Base-by-base conservation (phyloP, 345 rosid species). In the Toxicodendron radicans region DNA sequence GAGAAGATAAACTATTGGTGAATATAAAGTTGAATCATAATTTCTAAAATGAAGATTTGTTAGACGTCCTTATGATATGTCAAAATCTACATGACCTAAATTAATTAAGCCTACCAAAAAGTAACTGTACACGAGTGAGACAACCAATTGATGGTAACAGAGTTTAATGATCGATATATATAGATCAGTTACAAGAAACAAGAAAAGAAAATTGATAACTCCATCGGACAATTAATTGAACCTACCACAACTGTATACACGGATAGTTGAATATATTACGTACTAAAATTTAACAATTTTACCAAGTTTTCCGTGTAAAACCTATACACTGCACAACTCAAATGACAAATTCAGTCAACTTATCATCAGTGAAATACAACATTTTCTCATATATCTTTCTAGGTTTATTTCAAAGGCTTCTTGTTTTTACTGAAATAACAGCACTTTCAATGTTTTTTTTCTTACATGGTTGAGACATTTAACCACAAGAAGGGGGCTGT, bases 391-490 rank as follows among this genome's bases (percentile, higher is more conserved):
- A 53, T 64, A 41, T 9, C 23, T 51, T 14, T 45, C 38, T 21
- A 41, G 43, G 41, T 58, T 70, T 69, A 53, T 35, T 70, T 10
- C 53, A 38, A 57, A 64, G 18, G 64, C 54, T 70, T 57, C 23
- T 21, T 20, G 38, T 9, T 10, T 11, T 53, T 20, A n/a, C 38
- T 9, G n/a, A 30, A 48, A 46, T n/a, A 10, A 43, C 71, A 41
- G 16, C 64, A 57, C 23, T 23, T 54, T 41, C 57, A 38, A 70
- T 58, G 53, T 27, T 46, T 63, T 59, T 58, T 48, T 45, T 33
- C 56, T 43, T 58, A 45, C 74, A 45, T 71, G 41, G 24, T 1
- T 54, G 17, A 10, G 16, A 53, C 60, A 32, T 56, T 56, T 43
- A 24, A 38, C 14, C 13, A 17, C 54, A 23, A 14, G 56, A 58